Conservation (phyloP, 2,329 filamentous ascomycete species). For the Sarocladiaceae sp. region DNA sequence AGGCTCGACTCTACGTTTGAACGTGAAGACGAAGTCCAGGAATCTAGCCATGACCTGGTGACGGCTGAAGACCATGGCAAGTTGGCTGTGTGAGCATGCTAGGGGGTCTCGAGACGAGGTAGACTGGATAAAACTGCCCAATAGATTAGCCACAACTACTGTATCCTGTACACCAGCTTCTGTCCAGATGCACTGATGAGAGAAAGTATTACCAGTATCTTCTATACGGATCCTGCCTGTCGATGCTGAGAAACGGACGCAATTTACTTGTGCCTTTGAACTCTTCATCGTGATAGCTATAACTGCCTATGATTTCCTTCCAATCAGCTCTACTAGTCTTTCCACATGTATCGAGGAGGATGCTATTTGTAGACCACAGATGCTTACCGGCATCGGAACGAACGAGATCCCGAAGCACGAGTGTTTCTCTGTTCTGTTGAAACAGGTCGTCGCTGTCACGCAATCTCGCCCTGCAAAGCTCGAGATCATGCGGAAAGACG, state of each 20-base stretch:
- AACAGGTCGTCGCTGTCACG: not conserved
- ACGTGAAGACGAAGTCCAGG: slow-evolving; percentile 7
- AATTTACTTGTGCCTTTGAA: not conserved
- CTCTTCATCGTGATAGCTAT: not conserved
- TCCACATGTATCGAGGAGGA: no score
- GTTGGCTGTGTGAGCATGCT: not conserved
- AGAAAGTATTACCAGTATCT: not conserved
- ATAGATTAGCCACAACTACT: no score
- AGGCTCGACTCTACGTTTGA: not conserved
- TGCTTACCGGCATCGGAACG: not conserved
- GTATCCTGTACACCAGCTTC: not conserved
- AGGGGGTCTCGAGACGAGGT: not conserved
- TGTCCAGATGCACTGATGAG: not conserved
- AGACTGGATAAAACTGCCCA: slow-evolving; percentile 1
- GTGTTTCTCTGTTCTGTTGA: not conserved
- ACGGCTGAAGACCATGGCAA: not conserved
- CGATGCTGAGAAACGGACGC: not conserved
- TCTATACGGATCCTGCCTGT: not conserved
- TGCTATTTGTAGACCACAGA: not conserved
- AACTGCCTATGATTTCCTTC: not conserved
- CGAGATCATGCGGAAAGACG: not conserved
- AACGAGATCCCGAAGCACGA: not conserved
- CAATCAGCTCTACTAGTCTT: not conserved
- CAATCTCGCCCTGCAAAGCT: not conserved
- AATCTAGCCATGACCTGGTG: slow-evolving; percentile 4